phyloP scores from a whole-genome alignment of 2,329 filamentous ascomycete genomes.

The Stagonosporopsis cucurbitacearum region DNA sequence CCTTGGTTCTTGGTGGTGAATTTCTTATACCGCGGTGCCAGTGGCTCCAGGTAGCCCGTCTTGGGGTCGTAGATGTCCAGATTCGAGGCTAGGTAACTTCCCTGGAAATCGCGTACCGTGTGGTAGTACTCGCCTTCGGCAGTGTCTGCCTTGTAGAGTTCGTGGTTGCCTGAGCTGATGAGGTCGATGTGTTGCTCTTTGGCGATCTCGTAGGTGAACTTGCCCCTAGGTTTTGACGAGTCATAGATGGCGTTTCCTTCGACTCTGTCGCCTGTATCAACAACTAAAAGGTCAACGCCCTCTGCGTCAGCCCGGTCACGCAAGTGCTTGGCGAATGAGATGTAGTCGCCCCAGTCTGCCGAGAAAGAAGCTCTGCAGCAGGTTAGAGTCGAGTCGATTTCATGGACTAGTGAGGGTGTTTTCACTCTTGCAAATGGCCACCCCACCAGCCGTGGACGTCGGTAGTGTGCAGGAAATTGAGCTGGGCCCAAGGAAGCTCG shows the following conservation, averaged over 20 bases:
- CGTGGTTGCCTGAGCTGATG: slow-evolving; percentile 90
- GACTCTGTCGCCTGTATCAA: slow-evolving; percentile 92
- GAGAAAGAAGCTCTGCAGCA: slow-evolving; percentile 78
- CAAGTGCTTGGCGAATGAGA: slow-evolving; percentile 89
- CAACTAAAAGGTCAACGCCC: slow-evolving; percentile 84
- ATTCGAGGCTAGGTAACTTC: slow-evolving; percentile 87
- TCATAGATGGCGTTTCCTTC: slow-evolving; percentile 97
- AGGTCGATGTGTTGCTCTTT: slow-evolving; percentile 83
- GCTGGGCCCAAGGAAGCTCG: slow-evolving; percentile 85
- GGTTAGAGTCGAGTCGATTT: slow-evolving; percentile 11
- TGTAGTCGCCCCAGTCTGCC: slow-evolving; percentile 97
- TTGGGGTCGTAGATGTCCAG: slow-evolving; percentile 82
- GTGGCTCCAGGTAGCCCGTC: slow-evolving; percentile 73
- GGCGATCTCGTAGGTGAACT: slow-evolving; percentile 87
- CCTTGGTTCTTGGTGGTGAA: slow-evolving; percentile 92
- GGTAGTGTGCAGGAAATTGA: slow-evolving; percentile 91
- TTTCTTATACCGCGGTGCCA: slow-evolving; percentile 83
- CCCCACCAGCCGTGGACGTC: slow-evolving; percentile 95
- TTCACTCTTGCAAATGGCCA: slow-evolving; percentile 90
- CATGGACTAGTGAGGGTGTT: neutral
- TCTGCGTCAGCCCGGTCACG: slow-evolving; percentile 76
- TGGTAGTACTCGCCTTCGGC: slow-evolving; percentile 78
- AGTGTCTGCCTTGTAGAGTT: slow-evolving; percentile 83
- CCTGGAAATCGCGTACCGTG: slow-evolving; percentile 82
- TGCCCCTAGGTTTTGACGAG: slow-evolving; percentile 82